Percentiles rank a stretch among this genome's conserved stretches.
Evolutionary conservation across 768 basidiomycete species (phyloP).

Genomic region (Fomitopsis serialis): DNA sequence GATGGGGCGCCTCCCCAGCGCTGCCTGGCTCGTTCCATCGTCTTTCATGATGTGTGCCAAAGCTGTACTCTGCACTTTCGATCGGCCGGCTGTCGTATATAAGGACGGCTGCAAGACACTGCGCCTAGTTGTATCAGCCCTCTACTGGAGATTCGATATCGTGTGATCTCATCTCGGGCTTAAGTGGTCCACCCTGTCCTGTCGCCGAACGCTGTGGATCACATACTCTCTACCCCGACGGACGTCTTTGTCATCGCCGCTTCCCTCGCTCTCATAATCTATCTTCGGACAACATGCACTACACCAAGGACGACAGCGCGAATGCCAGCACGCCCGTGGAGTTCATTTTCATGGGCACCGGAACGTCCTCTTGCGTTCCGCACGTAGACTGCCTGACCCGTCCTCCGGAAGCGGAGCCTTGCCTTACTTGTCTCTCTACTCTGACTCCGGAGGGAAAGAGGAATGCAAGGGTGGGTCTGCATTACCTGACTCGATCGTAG

Average conservation of each 20-base stretch:
- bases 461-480: constrained; percentile 52
- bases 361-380: constrained; percentile 72
- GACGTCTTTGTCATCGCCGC: too few relatives aligned
- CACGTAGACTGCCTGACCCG: constrained; percentile 71
- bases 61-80: not conserved
- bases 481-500: not conserved
- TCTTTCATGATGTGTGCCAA: not conserved
- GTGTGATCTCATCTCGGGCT: too few relatives aligned
- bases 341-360: constrained; percentile 80
- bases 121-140: too few relatives aligned
- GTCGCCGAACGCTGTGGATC: too few relatives aligned
- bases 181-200: too few relatives aligned
- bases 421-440: constrained; percentile 65
- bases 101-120: not conserved
- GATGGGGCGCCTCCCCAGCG: not conserved
- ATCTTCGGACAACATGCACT: not conserved
- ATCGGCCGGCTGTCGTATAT: not conserved
- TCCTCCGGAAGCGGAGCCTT: constrained; percentile 44
- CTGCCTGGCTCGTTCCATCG: not conserved
- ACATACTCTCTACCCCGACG: too few relatives aligned
- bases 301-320: not conserved
- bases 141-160: too few relatives aligned
- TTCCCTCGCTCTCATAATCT: not conserved
- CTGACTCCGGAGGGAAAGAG: constrained; percentile 67
- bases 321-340: constrained; percentile 33